Percentiles rank a stretch among this genome's conserved stretches.
Conservation (phyloP, 2,329 filamentous ascomycete species). For the Verticillium nubilum region DNA sequence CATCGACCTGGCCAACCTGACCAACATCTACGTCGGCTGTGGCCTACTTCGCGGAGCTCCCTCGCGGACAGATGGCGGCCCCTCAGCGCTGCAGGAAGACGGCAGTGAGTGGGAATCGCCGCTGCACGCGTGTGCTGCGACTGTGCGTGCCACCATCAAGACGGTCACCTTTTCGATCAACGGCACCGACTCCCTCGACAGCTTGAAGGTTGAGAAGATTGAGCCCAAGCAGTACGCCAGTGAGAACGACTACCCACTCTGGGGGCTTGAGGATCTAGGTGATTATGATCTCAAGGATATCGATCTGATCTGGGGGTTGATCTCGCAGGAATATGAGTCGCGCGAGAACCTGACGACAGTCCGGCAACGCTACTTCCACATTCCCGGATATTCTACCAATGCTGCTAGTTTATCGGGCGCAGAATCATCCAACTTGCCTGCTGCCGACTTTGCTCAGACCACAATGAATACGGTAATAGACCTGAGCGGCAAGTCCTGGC, state of each 20-base stretch:
- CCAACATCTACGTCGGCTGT: conserved; percentile 32
- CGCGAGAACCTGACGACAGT: conserved; percentile 25
- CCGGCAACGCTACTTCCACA: conserved; percentile 11
- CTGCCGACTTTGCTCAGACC: conserved; percentile 21
- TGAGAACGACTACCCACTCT: conserved; percentile 23
- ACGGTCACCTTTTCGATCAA: conserved; percentile 37
- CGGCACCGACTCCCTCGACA: conserved; percentile 26
- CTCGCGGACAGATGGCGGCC: conserved; percentile 24
- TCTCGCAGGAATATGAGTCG: conserved; percentile 21
- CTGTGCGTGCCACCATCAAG: conserved; percentile 37
- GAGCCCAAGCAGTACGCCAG: conserved; percentile 27
- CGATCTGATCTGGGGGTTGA: conserved; percentile 32
- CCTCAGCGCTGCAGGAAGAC: conserved; percentile 29
- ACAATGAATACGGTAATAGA: conserved; percentile 17
- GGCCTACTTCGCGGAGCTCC: conserved; percentile 34
- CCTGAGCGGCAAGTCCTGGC: conserved; percentile 1
- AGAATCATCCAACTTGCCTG: conserved; percentile 25
- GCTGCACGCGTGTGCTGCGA: conserved; percentile 36
- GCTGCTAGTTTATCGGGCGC: too few relatives aligned
- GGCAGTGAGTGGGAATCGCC: conserved; percentile 34
- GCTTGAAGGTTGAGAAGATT: conserved; percentile 26
- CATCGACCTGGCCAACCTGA: conserved; percentile 32
- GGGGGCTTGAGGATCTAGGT: conserved; percentile 21
- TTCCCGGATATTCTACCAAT: conserved; percentile 10
- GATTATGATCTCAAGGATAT: conserved; percentile 12